A percentile compares a stretch with the other conserved stretches of the same genome.
Conservation (phyloP, 2,329 filamentous ascomycete genomes). For the Aplosporella prunicola region DNA sequence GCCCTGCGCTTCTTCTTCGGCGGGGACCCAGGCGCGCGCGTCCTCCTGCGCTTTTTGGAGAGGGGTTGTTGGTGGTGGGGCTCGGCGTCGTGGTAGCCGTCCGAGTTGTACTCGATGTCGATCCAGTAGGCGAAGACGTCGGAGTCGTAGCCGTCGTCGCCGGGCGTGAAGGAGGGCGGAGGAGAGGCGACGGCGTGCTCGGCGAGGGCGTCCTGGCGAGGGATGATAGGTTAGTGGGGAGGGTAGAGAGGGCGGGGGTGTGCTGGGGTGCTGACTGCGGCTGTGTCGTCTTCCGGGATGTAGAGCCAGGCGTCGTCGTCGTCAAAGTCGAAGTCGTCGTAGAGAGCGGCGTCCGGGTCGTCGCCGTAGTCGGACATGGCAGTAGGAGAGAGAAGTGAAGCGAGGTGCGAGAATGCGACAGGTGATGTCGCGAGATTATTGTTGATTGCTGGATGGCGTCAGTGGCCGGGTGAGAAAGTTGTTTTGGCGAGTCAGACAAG, state of each 20-base stretch:
- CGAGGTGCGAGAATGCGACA: no score
- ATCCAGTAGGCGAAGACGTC: slow-evolving; percentile 40
- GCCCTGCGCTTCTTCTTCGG: slow-evolving; percentile 12
- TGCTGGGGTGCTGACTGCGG: slow-evolving; percentile 22
- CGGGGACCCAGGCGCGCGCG: slow-evolving; percentile 13
- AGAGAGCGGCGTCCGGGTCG: slow-evolving; percentile 27
- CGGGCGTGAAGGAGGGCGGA: slow-evolving; percentile 22
- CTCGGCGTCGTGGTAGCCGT: slow-evolving; percentile 35
- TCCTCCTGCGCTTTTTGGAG: slow-evolving; percentile 23
- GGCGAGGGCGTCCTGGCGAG: slow-evolving; percentile 38
- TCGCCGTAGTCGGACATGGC: slow-evolving; percentile 35
- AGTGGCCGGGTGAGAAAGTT: no score
- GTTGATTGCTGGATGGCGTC: no score
- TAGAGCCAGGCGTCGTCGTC: slow-evolving; percentile 35
- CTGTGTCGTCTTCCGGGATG: slow-evolving; percentile 35
- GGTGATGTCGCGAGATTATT: no score
- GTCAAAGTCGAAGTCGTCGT: slow-evolving; percentile 27
- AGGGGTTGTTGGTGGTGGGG: slow-evolving; percentile 18
- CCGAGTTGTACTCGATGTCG: slow-evolving; percentile 40
- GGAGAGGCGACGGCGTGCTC: slow-evolving; percentile 39
- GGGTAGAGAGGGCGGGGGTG: background rate
- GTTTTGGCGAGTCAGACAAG: no score
- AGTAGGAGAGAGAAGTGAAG: no score
- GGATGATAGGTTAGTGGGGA: slow-evolving; percentile 13
- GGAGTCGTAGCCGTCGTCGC: slow-evolving; percentile 32